Evolutionary conservation across 768 basidiomycete genomes (phyloP).

Genomic region (Omphalotus guepiniiformis): DNA sequence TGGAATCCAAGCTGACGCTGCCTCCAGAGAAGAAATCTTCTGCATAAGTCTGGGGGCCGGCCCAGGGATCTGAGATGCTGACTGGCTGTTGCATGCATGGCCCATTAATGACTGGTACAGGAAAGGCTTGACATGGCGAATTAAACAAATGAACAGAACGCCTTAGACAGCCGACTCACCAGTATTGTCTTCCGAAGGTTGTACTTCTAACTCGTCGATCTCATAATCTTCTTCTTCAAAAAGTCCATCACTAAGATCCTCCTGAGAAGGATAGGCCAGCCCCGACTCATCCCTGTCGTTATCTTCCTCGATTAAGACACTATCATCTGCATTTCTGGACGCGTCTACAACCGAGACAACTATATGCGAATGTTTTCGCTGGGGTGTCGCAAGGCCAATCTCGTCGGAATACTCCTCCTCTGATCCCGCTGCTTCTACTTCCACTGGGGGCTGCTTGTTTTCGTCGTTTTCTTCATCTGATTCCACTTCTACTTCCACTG

Average conservation of each 20-base stretch:
- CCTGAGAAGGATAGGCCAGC: background rate
- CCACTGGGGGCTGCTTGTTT: background rate
- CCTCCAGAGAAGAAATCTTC: conserved; percentile 45
- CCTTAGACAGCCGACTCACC: conserved; percentile 8
- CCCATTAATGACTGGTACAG: conserved; percentile 5
- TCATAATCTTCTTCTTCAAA: background rate
- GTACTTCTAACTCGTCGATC: conserved; percentile 6
- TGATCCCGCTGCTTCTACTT: background rate
- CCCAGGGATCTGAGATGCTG: conserved; percentile 37
- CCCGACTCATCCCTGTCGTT: background rate
- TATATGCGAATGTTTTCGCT: background rate
- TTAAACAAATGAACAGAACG: background rate
- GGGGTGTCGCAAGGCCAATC: background rate
- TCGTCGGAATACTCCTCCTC: background rate
- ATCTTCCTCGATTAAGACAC: no score
- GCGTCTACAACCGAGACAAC: background rate
- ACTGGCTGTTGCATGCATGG: conserved; percentile 11
- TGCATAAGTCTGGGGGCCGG: conserved; percentile 32
- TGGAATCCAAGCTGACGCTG: conserved; percentile 21
- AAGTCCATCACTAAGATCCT: background rate
- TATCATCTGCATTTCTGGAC: no score
- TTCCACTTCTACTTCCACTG: background rate
- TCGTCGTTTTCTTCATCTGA: background rate
- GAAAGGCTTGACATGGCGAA: conserved; percentile 2
- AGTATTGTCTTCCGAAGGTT: conserved; percentile 7